A percentile compares a stretch with the other conserved stretches of the same genome.
Conservation (phyloP, 108 stramenopile genomes). For the Cylindrotheca fusiformis region DNA sequence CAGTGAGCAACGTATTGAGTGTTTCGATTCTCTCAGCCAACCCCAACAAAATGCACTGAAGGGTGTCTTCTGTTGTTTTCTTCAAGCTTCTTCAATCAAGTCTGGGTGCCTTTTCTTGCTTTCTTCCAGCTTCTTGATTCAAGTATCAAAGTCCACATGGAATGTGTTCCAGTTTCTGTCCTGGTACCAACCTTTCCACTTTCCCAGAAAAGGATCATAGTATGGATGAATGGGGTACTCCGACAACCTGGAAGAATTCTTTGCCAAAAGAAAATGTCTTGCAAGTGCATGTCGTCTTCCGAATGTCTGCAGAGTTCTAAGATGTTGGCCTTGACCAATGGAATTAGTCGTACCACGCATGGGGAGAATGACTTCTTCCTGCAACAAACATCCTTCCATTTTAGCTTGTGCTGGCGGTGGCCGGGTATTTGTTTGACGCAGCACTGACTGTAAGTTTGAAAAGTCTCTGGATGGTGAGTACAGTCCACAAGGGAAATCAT, state of each 20-base stretch:
- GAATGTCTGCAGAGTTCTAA: neutral
- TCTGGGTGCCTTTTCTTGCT: neutral
- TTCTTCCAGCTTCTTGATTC: neutral
- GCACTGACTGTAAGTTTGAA: neutral
- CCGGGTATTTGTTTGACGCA: neutral
- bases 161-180: neutral
- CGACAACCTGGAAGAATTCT: neutral
- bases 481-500: neutral
- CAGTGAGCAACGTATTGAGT: too few relatives aligned
- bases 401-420: neutral
- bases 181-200: neutral
- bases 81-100: too few relatives aligned
- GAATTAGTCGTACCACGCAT: too few relatives aligned
- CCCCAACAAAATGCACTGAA: neutral
- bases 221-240: neutral
- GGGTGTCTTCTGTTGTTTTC: neutral
- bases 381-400: too few relatives aligned
- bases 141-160: neutral
- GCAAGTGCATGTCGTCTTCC: neutral
- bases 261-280: neutral
- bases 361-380: too few relatives aligned
- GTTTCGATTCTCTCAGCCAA: too few relatives aligned
- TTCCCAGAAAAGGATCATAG: neutral
- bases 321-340: too few relatives aligned
- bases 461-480: neutral